Evolutionary conservation across 371 early-diverging fungal genomes (phyloP).

Genomic region (Mortierella polycephala): DNA sequence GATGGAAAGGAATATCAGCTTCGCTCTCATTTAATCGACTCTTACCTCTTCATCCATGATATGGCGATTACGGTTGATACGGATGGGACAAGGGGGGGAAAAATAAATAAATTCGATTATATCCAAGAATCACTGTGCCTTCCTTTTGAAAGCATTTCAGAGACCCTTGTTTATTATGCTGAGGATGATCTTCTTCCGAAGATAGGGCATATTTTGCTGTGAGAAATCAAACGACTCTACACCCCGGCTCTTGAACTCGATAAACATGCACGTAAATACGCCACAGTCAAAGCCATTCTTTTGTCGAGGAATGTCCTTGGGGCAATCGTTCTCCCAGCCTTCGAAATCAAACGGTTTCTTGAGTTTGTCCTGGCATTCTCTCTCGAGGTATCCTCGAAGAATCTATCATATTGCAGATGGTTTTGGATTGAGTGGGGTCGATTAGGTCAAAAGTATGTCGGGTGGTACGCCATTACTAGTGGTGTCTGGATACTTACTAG

Average conservation of each 20-base stretch:
- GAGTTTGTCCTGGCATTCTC: constrained; percentile 82
- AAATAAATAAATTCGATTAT: too few relatives aligned
- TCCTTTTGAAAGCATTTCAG: not conserved
- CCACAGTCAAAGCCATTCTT: constrained; percentile 96
- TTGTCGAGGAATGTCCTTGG: constrained; percentile 87
- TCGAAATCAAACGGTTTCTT: constrained; percentile 65
- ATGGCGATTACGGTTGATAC: too few relatives aligned
- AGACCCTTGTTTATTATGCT: constrained; percentile 73
- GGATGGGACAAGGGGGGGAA: too few relatives aligned
- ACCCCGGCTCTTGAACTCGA: constrained; percentile 76
- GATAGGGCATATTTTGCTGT: constrained; percentile 76
- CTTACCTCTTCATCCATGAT: too few relatives aligned
- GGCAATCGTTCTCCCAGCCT: constrained; percentile 75
- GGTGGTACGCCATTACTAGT: too few relatives aligned
- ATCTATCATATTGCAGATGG: constrained; percentile 35
- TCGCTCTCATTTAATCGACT: too few relatives aligned
- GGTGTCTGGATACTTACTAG: constrained; percentile 35
- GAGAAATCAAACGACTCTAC: constrained; percentile 72
- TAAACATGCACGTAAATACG: constrained; percentile 95
- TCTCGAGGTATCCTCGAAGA: constrained; percentile 72
- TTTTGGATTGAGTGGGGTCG: too few relatives aligned
- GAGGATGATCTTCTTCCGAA: constrained; percentile 79
- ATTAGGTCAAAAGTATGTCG: too few relatives aligned
- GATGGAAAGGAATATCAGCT: too few relatives aligned
- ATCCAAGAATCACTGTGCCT: not conserved